A percentile compares a stretch with the other conserved stretches of the same genome.
Evolutionary conservation across 2,329 filamentous ascomycete genomes (phyloP).

Genomic region (Neurospora sp.): DNA sequence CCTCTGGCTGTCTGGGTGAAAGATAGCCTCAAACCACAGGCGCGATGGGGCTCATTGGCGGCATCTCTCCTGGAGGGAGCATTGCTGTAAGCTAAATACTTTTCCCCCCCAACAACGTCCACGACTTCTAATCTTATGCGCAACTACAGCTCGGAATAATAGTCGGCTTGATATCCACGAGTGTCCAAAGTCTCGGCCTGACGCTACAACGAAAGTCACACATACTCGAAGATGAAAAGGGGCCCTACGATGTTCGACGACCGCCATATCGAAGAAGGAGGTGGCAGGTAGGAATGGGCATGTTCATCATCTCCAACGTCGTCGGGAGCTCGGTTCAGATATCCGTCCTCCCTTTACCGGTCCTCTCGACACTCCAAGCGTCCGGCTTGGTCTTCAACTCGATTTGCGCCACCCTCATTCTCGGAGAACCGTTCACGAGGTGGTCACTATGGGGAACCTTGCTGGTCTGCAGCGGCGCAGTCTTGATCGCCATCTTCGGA

Average conservation of each 20-base stretch:
- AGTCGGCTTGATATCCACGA: conserved; percentile 86
- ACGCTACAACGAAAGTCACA: conserved; percentile 97
- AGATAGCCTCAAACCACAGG: conserved; percentile 36
- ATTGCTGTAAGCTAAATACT: conserved; percentile 51
- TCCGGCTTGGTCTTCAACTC: conserved; percentile 98
- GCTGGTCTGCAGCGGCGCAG: conserved; percentile 78
- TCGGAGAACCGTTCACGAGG: conserved; percentile 86
- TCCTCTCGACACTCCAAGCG: conserved; percentile 89
- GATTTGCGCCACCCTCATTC: conserved; percentile 85
- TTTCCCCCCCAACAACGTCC: background rate
- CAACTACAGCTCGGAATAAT: conserved; percentile 69
- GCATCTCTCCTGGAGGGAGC: conserved; percentile 67
- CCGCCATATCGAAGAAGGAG: conserved; percentile 82
- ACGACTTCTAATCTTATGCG: conserved; percentile 1
- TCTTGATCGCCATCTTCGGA: conserved; percentile 87
- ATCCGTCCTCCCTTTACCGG: conserved; percentile 85
- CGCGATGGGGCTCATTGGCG: conserved; percentile 63
- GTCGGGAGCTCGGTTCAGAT: conserved; percentile 96
- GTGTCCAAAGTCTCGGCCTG: conserved; percentile 86
- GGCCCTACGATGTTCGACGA: conserved; percentile 63
- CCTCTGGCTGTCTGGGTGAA: conserved; percentile 20
- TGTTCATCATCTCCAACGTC: conserved; percentile 92
- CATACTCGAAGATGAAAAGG: conserved; percentile 92
- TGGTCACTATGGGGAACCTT: conserved; percentile 88
- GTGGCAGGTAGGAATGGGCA: conserved; percentile 96